Percentiles rank a stretch among this genome's conserved stretches.
These are phyloP conservation scores for Globisporangium cederbergense DNA, from an alignment of 352 stramenopile species.

Conservation along the genomic window DNA sequence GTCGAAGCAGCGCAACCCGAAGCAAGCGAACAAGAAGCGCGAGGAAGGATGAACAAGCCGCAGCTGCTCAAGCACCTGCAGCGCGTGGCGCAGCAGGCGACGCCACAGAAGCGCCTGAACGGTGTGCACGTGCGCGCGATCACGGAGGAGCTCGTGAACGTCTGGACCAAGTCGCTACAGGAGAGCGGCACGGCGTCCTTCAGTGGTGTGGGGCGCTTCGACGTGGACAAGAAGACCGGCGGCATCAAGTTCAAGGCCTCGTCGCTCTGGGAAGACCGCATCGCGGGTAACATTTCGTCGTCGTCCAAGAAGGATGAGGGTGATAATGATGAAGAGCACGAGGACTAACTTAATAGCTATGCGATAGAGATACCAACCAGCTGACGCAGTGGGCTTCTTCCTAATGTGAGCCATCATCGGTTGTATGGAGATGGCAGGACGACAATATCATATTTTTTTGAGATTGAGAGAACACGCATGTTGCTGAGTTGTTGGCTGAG, in stretches of 20 bases:
- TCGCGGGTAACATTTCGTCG: slow-evolving; percentile 42
- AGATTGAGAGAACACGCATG: not conserved
- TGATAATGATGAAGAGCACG: slow-evolving; percentile 15
- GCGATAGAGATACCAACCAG: not conserved
- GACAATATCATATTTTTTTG: not conserved
- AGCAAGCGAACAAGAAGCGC: not conserved
- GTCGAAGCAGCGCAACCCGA: not conserved
- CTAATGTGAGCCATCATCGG: too few species aligned
- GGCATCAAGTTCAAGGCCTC: slow-evolving; percentile 48
- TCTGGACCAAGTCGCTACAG: slow-evolving; percentile 40
- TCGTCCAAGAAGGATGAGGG: slow-evolving; percentile 15
- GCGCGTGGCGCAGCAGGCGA: slow-evolving; percentile 27
- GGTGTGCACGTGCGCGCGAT: slow-evolving; percentile 39
- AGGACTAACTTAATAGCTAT: slow-evolving; percentile 1
- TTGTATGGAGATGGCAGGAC: too few species aligned
- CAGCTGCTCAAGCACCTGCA: slow-evolving; percentile 51
- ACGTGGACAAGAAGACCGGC: slow-evolving; percentile 40
- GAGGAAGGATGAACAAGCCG: slow-evolving; percentile 33
- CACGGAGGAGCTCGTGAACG: slow-evolving; percentile 35
- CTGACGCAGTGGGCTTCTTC: not conserved
- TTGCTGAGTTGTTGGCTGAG: not conserved
- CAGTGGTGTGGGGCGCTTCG: slow-evolving; percentile 39
- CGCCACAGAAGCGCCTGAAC: slow-evolving; percentile 39
- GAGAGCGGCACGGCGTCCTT: slow-evolving; percentile 40
- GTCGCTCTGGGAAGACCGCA: slow-evolving; percentile 30